Evolutionary conservation across 2,329 filamentous ascomycete species (phyloP).

Genomic region (Verticillium dahliae): DNA sequence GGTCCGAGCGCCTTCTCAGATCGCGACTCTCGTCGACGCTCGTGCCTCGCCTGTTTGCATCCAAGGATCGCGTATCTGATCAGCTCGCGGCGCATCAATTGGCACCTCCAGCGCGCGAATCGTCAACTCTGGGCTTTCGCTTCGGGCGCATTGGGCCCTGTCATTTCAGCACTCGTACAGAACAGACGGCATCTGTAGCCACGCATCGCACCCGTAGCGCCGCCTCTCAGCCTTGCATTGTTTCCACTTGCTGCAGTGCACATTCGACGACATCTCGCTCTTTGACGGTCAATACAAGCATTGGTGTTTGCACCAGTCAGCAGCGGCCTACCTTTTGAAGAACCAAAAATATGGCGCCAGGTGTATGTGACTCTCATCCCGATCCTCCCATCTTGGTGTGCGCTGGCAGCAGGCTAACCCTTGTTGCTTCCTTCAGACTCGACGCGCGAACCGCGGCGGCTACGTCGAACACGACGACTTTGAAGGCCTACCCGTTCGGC

Average conservation of each 20-base stretch:
- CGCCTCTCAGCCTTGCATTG: background rate
- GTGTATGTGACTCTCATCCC: slow-evolving; percentile 20
- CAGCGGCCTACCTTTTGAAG: background rate
- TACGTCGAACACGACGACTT: slow-evolving; percentile 57
- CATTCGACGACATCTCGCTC: background rate
- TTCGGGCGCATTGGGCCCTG: background rate
- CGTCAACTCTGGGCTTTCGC: background rate
- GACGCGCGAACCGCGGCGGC: slow-evolving; percentile 49
- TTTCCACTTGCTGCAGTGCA: background rate
- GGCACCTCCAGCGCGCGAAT: background rate
- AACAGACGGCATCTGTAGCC: background rate
- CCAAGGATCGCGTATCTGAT: background rate
- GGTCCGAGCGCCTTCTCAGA: background rate
- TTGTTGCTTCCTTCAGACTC: slow-evolving; percentile 30
- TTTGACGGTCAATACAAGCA: background rate
- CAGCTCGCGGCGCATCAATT: background rate
- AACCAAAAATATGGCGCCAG: slow-evolving; percentile 27
- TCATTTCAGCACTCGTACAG: background rate
- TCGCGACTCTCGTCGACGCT: background rate
- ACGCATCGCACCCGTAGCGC: background rate
- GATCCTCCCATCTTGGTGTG: too few species aligned
- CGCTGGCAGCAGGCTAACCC: background rate
- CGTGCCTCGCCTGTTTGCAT: background rate
- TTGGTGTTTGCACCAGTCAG: background rate
- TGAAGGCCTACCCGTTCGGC: slow-evolving; percentile 75